Evolutionary conservation across 2,329 filamentous ascomycete genomes (phyloP).

Genomic region (Fusarium keratoplasticum): DNA sequence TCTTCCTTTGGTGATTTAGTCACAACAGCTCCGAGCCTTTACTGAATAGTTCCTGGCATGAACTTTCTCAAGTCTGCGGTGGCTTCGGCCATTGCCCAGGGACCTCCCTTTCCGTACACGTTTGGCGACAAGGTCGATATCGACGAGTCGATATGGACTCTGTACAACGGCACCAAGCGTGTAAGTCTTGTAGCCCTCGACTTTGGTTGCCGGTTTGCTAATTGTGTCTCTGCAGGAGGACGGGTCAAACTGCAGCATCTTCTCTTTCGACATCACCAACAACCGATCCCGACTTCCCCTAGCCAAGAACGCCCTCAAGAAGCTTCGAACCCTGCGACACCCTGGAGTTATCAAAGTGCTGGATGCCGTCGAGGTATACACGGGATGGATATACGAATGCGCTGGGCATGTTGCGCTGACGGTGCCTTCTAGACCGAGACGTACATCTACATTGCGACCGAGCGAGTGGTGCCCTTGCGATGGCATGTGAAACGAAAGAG

Average conservation of each 20-base stretch:
- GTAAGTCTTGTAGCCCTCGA: conserved; percentile 59
- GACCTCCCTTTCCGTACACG: conserved; percentile 90
- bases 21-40: not conserved
- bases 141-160: conserved; percentile 94
- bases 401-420: conserved; percentile 37
- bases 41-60: conserved; percentile 64
- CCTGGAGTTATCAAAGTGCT: conserved; percentile 94
- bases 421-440: conserved; percentile 78
- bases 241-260: conserved; percentile 93
- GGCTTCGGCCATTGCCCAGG: conserved; percentile 95
- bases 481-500: conserved; percentile 94
- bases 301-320: conserved; percentile 93
- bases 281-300: conserved; percentile 86
- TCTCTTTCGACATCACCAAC: conserved; percentile 89
- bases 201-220: not conserved
- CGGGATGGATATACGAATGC: not conserved
- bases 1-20: conserved; percentile 1
- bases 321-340: conserved; percentile 91
- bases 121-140: conserved; percentile 94
- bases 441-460: conserved; percentile 96
- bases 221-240: conserved; percentile 74
- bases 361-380: conserved; percentile 88
- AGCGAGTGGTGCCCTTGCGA: conserved; percentile 84
- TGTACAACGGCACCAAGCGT: conserved; percentile 93
- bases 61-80: conserved; percentile 98